phyloP scores from a whole-genome alignment of 805 yeast species.

The Ogataea paraovalis region DNA sequence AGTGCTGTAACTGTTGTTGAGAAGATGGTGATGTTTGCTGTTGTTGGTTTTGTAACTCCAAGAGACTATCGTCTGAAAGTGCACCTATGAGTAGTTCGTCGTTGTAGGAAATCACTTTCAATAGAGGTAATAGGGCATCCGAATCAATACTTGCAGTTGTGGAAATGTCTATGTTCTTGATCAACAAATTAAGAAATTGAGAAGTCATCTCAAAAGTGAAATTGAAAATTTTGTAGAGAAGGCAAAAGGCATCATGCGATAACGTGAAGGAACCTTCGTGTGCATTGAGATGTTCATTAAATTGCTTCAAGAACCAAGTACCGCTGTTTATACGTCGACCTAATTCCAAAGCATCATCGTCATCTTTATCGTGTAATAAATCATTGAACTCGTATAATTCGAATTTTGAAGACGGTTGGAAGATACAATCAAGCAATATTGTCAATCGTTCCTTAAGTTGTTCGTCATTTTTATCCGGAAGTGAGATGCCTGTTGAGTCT shows the following conservation, averaged over 20 bases:
- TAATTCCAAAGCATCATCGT: conserved; percentile 11
- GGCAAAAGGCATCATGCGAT: conserved; percentile 6
- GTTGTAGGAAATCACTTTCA: conserved; percentile 21
- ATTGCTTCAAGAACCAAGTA: conserved; percentile 9
- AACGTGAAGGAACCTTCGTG: neutral
- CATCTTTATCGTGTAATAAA: conserved; percentile 7
- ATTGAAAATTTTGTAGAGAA: conserved; percentile 17
- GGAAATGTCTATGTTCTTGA: conserved; percentile 12
- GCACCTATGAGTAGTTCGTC: conserved; percentile 2
- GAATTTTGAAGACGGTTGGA: neutral
- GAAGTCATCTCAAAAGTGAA: conserved; percentile 14
- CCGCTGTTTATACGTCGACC: conserved; percentile 11
- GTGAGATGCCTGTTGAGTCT: conserved; percentile 21
- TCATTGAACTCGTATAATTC: conserved; percentile 10
- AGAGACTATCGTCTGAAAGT: neutral
- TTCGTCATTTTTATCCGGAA: conserved; percentile 10
- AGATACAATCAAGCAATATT: conserved; percentile 4
- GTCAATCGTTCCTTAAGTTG: conserved; percentile 7
- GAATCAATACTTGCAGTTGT: conserved; percentile 5
- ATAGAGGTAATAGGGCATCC: conserved; percentile 12
- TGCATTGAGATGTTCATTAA: conserved; percentile 1
- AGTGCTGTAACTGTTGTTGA: neutral
- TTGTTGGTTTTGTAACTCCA: neutral
- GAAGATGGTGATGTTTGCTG: neutral
- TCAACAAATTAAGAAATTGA: conserved; percentile 13